These are phyloP conservation scores for Aegilops umbellulata DNA, from an alignment of 176 grass and related monocot species.

Conservation along the genomic window DNA sequence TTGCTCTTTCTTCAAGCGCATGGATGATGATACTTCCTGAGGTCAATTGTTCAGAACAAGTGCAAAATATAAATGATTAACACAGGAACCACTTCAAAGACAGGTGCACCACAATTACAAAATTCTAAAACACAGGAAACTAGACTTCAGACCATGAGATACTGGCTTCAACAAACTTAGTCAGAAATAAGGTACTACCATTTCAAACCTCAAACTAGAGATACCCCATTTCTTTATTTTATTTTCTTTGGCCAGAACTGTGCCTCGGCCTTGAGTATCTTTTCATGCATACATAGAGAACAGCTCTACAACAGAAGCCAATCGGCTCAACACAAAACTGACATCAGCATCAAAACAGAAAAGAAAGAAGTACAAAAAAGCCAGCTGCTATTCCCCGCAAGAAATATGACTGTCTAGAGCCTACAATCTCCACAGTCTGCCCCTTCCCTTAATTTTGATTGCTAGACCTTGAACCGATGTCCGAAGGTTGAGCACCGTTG, in stretches of 20 bases:
- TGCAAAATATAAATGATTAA: not conserved
- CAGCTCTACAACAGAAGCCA: not conserved
- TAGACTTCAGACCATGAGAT: not conserved
- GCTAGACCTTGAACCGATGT: not conserved
- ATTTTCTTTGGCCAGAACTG: not conserved
- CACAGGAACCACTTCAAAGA: not conserved
- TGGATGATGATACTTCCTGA: constrained; percentile 90
- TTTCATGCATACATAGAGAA: not conserved
- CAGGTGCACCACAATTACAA: not conserved
- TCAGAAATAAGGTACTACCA: not conserved
- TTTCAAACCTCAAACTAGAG: constrained; percentile 2
- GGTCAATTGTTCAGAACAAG: not conserved
- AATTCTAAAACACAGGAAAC: constrained; percentile 5
- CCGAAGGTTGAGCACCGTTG: not conserved
- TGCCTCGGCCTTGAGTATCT: not conserved
- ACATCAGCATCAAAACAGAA: not conserved
- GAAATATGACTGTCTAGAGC: not conserved
- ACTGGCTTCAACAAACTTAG: not conserved
- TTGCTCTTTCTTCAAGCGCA: constrained; percentile 94
- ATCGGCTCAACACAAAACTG: not conserved
- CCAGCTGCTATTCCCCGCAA: not conserved
- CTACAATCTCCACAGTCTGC: not conserved
- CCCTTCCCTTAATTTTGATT: not conserved
- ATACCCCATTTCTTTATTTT: not conserved
- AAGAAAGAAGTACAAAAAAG: not conserved